Conservation (phyloP, 1,284 basidiomycete genomes). For the Fistulinella staudtii region DNA sequence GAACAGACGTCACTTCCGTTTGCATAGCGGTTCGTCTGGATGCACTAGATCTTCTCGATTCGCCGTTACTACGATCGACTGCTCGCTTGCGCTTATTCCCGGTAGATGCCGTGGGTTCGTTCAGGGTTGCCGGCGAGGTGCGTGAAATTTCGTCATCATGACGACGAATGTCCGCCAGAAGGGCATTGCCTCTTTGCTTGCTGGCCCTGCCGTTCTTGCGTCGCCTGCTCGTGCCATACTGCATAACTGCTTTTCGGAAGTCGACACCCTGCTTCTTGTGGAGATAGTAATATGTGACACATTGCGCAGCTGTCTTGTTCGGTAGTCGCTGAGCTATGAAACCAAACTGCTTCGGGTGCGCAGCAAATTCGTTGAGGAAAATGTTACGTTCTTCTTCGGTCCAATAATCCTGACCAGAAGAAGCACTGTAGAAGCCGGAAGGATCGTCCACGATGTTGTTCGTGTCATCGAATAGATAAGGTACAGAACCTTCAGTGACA, state of each 20-base stretch:
- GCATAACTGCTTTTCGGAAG: constrained; percentile 72
- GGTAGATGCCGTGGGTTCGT: constrained; percentile 27
- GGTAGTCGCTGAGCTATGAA: constrained; percentile 78
- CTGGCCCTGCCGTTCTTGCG: constrained; percentile 54
- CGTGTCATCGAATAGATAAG: constrained; percentile 77
- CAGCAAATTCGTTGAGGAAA: constrained; percentile 80
- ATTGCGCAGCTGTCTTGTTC: constrained; percentile 86
- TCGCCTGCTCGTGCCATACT: constrained; percentile 62
- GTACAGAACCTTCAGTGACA: constrained; percentile 57
- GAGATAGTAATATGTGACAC: constrained; percentile 92
- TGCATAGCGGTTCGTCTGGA: constrained; percentile 38
- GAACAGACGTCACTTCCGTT: constrained; percentile 41
- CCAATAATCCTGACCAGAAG: constrained; percentile 78
- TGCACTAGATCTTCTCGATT: constrained; percentile 31
- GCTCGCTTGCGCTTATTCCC: constrained; percentile 32
- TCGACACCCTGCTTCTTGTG: constrained; percentile 88
- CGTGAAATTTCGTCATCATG: constrained; percentile 67
- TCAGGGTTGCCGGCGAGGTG: constrained; percentile 30
- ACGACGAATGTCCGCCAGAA: constrained; percentile 73
- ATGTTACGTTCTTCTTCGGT: constrained; percentile 80
- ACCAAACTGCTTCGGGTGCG: constrained; percentile 92
- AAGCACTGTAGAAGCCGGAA: constrained; percentile 70
- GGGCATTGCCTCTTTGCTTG: constrained; percentile 73
- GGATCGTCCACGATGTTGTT: constrained; percentile 82
- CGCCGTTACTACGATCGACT: constrained; percentile 29